A percentile compares a stretch with the other conserved stretches of the same genome.
Evolutionary conservation across 2,329 filamentous ascomycete species (phyloP).

Genomic region (Chrysosporium queenslandicum): DNA sequence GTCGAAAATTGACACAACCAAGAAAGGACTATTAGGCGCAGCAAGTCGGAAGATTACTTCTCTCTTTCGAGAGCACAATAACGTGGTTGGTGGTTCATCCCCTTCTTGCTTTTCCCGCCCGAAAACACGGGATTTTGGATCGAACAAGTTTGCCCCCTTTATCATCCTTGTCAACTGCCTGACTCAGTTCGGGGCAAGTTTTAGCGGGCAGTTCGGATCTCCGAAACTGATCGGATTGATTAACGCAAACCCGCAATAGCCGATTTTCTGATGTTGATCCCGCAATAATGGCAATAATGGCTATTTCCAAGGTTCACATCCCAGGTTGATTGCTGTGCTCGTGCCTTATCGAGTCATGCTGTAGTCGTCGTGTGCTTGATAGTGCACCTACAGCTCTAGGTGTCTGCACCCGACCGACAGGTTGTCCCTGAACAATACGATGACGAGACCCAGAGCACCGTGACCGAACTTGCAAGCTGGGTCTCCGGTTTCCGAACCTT

Average conservation of each 20-base stretch:
- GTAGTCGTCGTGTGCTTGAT: too few species aligned
- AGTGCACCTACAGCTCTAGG: too few species aligned
- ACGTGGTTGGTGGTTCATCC: not conserved
- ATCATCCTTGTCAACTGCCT: not conserved
- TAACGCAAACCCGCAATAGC: not conserved
- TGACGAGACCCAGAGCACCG: not conserved
- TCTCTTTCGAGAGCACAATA: not conserved
- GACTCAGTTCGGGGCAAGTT: constrained; percentile 2
- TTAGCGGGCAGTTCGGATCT: not conserved
- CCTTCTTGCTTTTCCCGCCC: not conserved
- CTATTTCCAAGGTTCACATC: too few species aligned
- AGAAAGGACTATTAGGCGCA: not conserved
- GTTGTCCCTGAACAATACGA: not conserved
- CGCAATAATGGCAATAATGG: not conserved
- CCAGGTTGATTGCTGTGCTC: too few species aligned
- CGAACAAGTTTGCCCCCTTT: not conserved
- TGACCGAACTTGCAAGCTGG: not conserved
- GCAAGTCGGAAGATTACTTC: not conserved
- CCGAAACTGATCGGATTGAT: not conserved
- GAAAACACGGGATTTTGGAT: not conserved
- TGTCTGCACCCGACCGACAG: too few species aligned
- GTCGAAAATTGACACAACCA: not conserved
- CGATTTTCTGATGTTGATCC: not conserved
- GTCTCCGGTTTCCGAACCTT: not conserved
- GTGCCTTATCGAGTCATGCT: too few species aligned